phyloP scores from a whole-genome alignment of 257 asterid species.

The Jasminum sambac region DNA sequence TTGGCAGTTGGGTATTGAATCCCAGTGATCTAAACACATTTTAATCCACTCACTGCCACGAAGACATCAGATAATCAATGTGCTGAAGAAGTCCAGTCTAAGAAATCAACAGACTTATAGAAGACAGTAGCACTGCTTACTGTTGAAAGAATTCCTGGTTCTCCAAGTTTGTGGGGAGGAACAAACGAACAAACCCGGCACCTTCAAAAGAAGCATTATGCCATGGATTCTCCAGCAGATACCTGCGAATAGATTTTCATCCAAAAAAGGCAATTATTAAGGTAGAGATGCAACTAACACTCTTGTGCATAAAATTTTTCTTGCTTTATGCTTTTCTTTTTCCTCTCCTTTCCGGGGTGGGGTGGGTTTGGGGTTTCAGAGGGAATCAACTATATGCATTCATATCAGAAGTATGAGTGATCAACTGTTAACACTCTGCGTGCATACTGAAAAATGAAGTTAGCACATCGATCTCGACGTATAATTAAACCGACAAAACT shows the following conservation, averaged over 20 bases:
- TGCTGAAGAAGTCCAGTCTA: constrained; percentile 21
- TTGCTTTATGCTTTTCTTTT: background rate
- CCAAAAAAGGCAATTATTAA: constrained; percentile 18
- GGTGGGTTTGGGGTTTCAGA: background rate
- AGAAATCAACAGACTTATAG: constrained; percentile 21
- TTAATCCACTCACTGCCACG: constrained; percentile 72
- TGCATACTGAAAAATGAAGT: background rate
- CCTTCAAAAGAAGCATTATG: constrained; percentile 95
- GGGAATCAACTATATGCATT: background rate
- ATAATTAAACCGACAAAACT: background rate
- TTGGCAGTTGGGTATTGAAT: constrained; percentile 84
- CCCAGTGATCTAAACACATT: constrained; percentile 70
- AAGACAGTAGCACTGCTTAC: constrained; percentile 49
- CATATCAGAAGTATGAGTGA: constrained; percentile 17
- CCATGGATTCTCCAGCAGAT: constrained; percentile 94
- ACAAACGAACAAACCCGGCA: constrained; percentile 85
- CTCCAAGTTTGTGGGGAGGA: constrained; percentile 88
- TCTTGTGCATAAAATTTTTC: background rate
- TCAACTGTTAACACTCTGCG: constrained; percentile 9
- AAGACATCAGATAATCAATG: constrained; percentile 29
- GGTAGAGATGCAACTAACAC: constrained; percentile 20
- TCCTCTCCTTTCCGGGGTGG: background rate
- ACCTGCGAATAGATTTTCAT: constrained; percentile 52
- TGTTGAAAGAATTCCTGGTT: constrained; percentile 77
- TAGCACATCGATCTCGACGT: background rate